phyloP scores from a whole-genome alignment of 108 stramenopile species.

The Cyclotella choctawhatcheeana region DNA sequence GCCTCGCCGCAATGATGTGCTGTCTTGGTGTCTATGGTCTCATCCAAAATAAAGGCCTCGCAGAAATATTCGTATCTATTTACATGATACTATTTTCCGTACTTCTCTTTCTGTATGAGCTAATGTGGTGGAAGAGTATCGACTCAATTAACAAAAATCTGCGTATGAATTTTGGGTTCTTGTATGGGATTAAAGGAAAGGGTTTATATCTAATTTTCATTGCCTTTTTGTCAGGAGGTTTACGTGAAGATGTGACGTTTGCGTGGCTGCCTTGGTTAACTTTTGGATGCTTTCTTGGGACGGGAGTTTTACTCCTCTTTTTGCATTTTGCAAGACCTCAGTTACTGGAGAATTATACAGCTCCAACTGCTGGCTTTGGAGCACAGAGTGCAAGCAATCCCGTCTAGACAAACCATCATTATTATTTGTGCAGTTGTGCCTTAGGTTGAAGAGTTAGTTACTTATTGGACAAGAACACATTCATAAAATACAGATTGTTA shows the following conservation, averaged over 20 bases:
- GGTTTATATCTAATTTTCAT: slow-evolving; percentile 85
- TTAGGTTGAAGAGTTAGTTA: too few relatives aligned
- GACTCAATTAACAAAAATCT: slow-evolving; percentile 67
- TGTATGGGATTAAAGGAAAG: slow-evolving; percentile 86
- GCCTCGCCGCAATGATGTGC: slow-evolving; percentile 79
- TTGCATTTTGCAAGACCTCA: slow-evolving; percentile 65
- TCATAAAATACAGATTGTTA: too few relatives aligned
- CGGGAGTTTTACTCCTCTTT: slow-evolving; percentile 64
- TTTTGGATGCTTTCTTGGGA: slow-evolving; percentile 64
- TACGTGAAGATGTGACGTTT: slow-evolving; percentile 57
- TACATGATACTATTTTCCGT: slow-evolving; percentile 88
- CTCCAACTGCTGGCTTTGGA: slow-evolving; percentile 73
- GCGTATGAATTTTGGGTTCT: slow-evolving; percentile 89
- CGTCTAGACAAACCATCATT: slow-evolving; percentile 1
- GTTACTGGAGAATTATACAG: slow-evolving; percentile 53
- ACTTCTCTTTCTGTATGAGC: slow-evolving; percentile 80
- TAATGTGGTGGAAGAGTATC: slow-evolving; percentile 84
- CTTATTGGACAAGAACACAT: too few relatives aligned
- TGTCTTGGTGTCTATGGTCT: slow-evolving; percentile 78
- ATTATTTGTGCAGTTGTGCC: too few relatives aligned
- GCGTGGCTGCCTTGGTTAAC: slow-evolving; percentile 60
- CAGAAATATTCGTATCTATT: slow-evolving; percentile 75
- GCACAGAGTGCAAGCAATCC: slow-evolving; percentile 2
- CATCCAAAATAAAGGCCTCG: slow-evolving; percentile 56
- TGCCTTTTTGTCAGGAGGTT: slow-evolving; percentile 84